Evolutionary conservation across 129 eudicot species (phyloP), one percentile per base, ranked within the genome.

Genomic region (Chrysanthemum lavandulifolium): DNA sequence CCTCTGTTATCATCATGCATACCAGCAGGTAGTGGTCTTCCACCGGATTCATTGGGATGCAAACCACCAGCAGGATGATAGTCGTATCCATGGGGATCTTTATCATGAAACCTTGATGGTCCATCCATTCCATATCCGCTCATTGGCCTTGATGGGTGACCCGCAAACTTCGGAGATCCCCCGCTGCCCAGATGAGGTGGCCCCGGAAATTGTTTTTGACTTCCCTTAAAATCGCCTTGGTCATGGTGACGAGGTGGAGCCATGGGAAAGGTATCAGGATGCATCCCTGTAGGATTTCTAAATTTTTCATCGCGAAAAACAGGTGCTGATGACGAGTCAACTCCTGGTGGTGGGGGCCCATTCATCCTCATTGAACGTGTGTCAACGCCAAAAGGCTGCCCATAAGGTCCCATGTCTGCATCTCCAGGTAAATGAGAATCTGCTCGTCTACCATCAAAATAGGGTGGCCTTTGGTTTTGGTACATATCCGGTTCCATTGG

Each of bases 231-330:
- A 56, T 80, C 83, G 64, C 86, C 78, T 73, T 67, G 86, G 53
- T 74, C 86, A 59, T 45, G 69, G 53, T 73, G 79, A 58, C 81
- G 82, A 25, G 76, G 18, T 21, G 81, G 80, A 16, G 80, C 89
- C 69, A 76, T 68, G 45, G 80, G 23, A 61, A 69, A 68, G 49
- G 6, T 58, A 67, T 76, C 80, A 56, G 68, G 75, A 71, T 71
- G 74, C 74, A 69, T 69, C 74, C 64, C 64, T 31, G 52, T 51
- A 33, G 79, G 27, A 49, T 65, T 65, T 80, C 78, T 91, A 65
- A 74, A 71, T 52, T 84, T 83, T 68, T 85, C 86, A 76, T 78
- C 96, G 18, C 69, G 80, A 50, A 75, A 66, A 45, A 78, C 87
- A 62, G 80, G 63, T 49, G 76, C 78, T 60, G 85, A 69, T 7